These are phyloP conservation scores for Smallanthus sonchifolius DNA, from an alignment of 129 eudicot genomes.

Conservation along the genomic window DNA sequence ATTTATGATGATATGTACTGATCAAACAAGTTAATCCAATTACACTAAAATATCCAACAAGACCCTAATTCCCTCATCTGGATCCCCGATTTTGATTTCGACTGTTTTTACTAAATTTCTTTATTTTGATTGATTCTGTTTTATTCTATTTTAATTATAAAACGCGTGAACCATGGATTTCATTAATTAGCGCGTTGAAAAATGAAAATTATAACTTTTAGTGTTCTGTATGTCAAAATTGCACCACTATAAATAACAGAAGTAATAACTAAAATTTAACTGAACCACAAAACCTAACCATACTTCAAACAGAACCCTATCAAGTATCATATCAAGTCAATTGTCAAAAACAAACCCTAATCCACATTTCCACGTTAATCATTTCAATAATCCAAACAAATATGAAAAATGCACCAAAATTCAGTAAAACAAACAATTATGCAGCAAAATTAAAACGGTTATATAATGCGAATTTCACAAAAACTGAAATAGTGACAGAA, in stretches of 20 bases:
- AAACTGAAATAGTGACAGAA: background rate
- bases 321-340: background rate
- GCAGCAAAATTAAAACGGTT: background rate
- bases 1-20: too few species aligned
- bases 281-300: background rate
- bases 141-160: too few species aligned
- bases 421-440: conserved; percentile 6
- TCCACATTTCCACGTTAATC: background rate
- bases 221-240: background rate
- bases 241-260: background rate
- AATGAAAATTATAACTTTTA: too few species aligned
- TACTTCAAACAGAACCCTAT: background rate
- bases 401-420: conserved; percentile 6
- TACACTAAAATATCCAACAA: too few species aligned
- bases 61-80: background rate
- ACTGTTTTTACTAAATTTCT: background rate
- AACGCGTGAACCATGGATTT: too few species aligned
- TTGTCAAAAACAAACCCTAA: conserved; percentile 9
- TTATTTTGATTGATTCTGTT: background rate
- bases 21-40: too few species aligned
- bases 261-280: background rate
- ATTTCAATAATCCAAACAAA: background rate
- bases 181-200: background rate
- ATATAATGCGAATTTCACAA: background rate
- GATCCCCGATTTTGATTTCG: background rate